Evolutionary conservation across 2,329 filamentous ascomycete genomes (phyloP).

Genomic region (Fusarium anthophilum): DNA sequence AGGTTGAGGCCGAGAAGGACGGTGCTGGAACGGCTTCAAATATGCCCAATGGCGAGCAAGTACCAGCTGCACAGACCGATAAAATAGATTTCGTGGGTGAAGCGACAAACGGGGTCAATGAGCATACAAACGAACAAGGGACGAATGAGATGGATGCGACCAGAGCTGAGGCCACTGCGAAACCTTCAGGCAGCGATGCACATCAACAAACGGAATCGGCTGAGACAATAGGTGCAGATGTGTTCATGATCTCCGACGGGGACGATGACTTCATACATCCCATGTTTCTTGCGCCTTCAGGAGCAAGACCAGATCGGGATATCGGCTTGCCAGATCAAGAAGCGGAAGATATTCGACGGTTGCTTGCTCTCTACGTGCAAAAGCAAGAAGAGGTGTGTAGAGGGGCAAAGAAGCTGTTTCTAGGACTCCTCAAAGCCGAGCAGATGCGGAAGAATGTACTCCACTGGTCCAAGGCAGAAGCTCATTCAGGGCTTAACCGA

Average conservation of each 20-base stretch:
- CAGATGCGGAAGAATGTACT: constrained; percentile 76
- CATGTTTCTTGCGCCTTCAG: constrained; percentile 73
- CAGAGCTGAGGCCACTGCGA: background rate
- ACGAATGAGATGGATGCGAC: background rate
- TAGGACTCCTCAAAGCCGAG: constrained; percentile 77
- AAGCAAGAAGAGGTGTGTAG: constrained; percentile 87
- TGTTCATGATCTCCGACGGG: constrained; percentile 2
- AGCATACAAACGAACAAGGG: background rate
- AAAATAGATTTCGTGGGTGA: background rate
- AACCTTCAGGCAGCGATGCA: constrained; percentile 1
- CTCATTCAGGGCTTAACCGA: constrained; percentile 69
- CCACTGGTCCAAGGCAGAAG: constrained; percentile 81
- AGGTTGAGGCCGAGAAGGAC: constrained; percentile 12
- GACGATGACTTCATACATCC: constrained; percentile 73
- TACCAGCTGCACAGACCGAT: background rate
- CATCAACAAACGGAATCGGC: constrained; percentile 8
- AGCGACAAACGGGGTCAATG: constrained; percentile 6
- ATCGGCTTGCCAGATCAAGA: constrained; percentile 76
- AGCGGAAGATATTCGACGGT: constrained; percentile 79
- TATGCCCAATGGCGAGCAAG: constrained; percentile 19
- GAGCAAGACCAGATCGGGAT: constrained; percentile 73
- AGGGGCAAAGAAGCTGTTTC: constrained; percentile 72
- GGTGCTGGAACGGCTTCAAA: background rate
- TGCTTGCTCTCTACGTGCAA: constrained; percentile 81
- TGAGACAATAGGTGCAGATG: constrained; percentile 14